Percentiles rank a stretch among this genome's conserved stretches.
Evolutionary conservation across 2,329 filamentous ascomycete genomes (phyloP).

Genomic region (Hyphodiscus sp.): DNA sequence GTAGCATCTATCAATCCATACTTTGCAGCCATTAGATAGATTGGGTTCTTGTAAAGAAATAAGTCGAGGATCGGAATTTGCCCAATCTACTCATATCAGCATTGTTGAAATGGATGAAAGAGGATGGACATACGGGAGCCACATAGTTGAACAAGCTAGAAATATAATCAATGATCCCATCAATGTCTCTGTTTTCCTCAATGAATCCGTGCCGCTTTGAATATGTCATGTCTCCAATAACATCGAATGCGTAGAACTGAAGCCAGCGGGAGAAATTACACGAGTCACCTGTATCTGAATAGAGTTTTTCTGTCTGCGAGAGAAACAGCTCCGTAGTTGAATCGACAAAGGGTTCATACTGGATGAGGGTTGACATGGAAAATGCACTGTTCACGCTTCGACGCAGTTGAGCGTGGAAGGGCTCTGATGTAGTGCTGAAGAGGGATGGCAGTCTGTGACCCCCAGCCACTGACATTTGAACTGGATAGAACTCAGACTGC

Average conservation of each 20-base stretch:
- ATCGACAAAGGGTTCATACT: slow-evolving; percentile 76
- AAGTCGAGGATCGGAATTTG: slow-evolving; percentile 69
- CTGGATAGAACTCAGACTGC: slow-evolving; percentile 73
- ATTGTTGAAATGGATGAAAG: background rate
- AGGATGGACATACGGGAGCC: slow-evolving; percentile 48
- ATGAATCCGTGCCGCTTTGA: slow-evolving; percentile 70
- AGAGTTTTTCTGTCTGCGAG: slow-evolving; percentile 50
- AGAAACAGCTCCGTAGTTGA: slow-evolving; percentile 68
- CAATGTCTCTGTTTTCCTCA: slow-evolving; percentile 67
- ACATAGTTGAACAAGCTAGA: slow-evolving; percentile 62
- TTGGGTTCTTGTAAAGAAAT: slow-evolving; percentile 66
- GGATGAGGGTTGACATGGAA: slow-evolving; percentile 68
- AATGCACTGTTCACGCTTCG: slow-evolving; percentile 72
- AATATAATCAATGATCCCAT: slow-evolving; percentile 64
- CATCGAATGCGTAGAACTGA: slow-evolving; percentile 77
- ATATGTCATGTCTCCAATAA: slow-evolving; percentile 73
- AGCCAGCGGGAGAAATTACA: slow-evolving; percentile 68
- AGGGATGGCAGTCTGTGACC: slow-evolving; percentile 64
- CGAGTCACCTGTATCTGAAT: slow-evolving; percentile 31
- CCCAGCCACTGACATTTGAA: slow-evolving; percentile 66
- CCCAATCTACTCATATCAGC: slow-evolving; percentile 47
- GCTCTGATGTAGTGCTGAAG: slow-evolving; percentile 70
- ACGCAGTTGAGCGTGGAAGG: slow-evolving; percentile 68
- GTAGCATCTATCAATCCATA: slow-evolving; percentile 62
- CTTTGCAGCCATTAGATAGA: slow-evolving; percentile 61